Conservation (phyloP, 2,329 filamentous ascomycete species). For the Mycosphaerelloides madeirae region DNA sequence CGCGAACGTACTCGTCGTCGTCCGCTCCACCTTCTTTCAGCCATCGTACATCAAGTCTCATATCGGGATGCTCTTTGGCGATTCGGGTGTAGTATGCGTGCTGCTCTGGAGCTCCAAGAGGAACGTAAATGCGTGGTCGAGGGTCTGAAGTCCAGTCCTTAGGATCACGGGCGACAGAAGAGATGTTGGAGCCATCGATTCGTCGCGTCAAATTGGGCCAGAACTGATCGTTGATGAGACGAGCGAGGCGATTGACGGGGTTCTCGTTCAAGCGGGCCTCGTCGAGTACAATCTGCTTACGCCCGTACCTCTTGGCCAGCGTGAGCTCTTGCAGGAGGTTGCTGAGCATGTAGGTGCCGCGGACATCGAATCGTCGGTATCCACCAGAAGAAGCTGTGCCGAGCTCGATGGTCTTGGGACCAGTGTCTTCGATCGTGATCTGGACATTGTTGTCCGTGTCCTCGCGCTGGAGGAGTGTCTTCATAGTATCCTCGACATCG, state of each 20-base stretch:
- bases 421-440: constrained; percentile 94
- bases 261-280: constrained; percentile 92
- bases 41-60: constrained; percentile 79
- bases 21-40: constrained; percentile 57
- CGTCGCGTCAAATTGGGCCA: constrained; percentile 87
- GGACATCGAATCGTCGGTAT: constrained; percentile 81
- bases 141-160: constrained; percentile 95
- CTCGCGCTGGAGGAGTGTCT: constrained; percentile 74
- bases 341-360: constrained; percentile 95
- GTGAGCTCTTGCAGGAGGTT: constrained; percentile 94
- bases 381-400: constrained; percentile 83
- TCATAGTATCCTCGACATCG: constrained; percentile 76
- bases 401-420: constrained; percentile 84
- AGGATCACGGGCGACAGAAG: constrained; percentile 78
- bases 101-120: constrained; percentile 77
- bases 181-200: constrained; percentile 84
- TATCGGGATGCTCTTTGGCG: constrained; percentile 71
- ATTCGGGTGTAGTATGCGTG: constrained; percentile 82
- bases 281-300: constrained; percentile 84
- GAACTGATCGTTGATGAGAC: constrained; percentile 83
- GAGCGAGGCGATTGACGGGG: constrained; percentile 79
- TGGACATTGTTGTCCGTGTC: constrained; percentile 93
- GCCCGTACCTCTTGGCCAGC: constrained; percentile 83
- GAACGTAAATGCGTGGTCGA: constrained; percentile 86
- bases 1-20: constrained; percentile 75